phyloP scores from a whole-genome alignment of 441 rosid genomes.

The Euphorbia corollata region DNA sequence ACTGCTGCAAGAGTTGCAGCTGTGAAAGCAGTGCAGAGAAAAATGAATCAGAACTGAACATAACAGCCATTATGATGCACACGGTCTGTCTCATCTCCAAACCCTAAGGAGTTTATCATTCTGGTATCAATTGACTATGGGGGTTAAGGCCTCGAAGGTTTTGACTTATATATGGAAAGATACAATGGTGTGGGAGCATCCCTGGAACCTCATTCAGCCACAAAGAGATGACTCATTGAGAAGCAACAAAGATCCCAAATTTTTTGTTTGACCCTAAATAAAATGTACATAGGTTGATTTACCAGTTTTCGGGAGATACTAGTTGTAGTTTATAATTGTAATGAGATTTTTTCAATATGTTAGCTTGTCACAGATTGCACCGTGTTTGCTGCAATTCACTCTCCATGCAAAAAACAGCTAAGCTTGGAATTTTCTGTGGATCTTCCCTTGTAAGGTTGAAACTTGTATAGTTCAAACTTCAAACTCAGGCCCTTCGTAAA shows the following conservation, averaged over 20 bases:
- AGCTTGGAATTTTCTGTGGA: too few species aligned
- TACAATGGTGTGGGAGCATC: constrained; percentile 17
- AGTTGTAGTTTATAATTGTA: neutral
- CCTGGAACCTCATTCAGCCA: constrained; percentile 39
- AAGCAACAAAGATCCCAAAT: constrained; percentile 29
- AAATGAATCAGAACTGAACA: constrained; percentile 46
- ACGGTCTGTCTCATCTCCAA: neutral
- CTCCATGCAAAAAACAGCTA: neutral
- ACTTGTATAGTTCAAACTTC: too few species aligned
- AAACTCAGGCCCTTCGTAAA: too few species aligned
- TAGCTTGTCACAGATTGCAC: neutral
- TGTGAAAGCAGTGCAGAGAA: constrained; percentile 73
- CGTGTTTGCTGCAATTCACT: neutral
- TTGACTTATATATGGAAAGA: neutral
- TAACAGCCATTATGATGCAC: constrained; percentile 18
- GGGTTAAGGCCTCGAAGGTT: neutral
- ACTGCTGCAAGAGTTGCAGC: constrained; percentile 85
- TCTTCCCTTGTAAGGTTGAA: too few species aligned
- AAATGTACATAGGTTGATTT: constrained; percentile 21
- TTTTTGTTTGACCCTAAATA: constrained; percentile 5
- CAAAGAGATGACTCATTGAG: constrained; percentile 25
- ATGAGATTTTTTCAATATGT: neutral
- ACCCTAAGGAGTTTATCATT: constrained; percentile 9
- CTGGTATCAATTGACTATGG: neutral
- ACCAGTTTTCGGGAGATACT: neutral